Conservation (phyloP, 331 rosid genomes). For the Quercus tomentella region DNA sequence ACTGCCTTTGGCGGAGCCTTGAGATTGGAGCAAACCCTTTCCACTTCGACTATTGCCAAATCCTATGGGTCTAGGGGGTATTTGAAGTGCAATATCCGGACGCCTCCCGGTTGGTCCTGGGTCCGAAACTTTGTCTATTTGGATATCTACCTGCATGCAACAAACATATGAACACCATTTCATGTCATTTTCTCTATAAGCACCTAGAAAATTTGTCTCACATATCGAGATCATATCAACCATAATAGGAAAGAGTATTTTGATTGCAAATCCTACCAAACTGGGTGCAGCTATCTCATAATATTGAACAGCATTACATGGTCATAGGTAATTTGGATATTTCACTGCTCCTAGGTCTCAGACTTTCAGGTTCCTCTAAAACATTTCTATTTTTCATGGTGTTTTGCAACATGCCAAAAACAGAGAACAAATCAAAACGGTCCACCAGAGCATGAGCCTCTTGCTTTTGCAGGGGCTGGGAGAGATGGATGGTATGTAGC, state of each 20-base stretch:
- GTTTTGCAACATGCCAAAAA: neutral
- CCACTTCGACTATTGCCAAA: slow-evolving; percentile 52
- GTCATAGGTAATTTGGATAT: neutral
- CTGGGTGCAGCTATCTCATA: neutral
- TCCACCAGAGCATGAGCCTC: no score
- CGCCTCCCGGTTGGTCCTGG: slow-evolving; percentile 50
- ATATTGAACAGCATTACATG: neutral
- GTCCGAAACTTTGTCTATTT: slow-evolving; percentile 33
- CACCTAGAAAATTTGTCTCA: neutral
- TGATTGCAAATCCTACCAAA: neutral
- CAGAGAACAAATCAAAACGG: neutral
- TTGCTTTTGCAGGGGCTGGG: no score
- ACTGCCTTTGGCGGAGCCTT: slow-evolving; percentile 55
- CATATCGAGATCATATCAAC: neutral
- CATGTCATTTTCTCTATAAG: neutral
- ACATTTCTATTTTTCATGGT: neutral
- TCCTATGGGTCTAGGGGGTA: slow-evolving; percentile 77
- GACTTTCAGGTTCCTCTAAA: neutral
- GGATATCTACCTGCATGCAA: slow-evolving; percentile 39
- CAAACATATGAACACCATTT: slow-evolving; percentile 2
- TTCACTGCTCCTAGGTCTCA: neutral
- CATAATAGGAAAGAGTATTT: neutral
- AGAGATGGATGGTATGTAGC: no score
- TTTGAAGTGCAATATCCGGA: slow-evolving; percentile 92
- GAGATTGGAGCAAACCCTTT: slow-evolving; percentile 68